Conservation (phyloP, 176 grass and related monocot genomes). For the Raddia distichophylla region DNA sequence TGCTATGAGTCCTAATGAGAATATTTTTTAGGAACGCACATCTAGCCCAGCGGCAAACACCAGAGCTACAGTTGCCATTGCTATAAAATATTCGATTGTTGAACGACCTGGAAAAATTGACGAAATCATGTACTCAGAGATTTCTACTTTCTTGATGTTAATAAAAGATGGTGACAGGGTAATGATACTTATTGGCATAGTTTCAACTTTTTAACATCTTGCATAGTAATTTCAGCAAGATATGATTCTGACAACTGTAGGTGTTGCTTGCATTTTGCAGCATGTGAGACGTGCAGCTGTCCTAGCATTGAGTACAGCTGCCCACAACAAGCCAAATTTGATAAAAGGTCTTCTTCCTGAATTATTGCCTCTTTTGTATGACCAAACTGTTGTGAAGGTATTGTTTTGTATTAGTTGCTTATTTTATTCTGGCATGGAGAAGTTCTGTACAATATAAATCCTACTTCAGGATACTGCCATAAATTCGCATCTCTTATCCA, state of each 20-base stretch:
- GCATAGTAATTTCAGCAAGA: background rate
- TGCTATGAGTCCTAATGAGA: background rate
- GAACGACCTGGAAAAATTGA: conserved; percentile 90
- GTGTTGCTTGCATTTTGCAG: conserved; percentile 46
- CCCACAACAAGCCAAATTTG: conserved; percentile 93
- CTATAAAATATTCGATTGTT: conserved; percentile 94
- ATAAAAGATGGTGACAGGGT: conserved; percentile 90
- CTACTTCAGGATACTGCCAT: background rate
- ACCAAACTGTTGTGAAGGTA: conserved; percentile 96
- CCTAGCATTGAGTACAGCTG: conserved; percentile 83
- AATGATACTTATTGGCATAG: background rate
- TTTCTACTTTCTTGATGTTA: conserved; percentile 82
- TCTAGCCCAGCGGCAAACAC: conserved; percentile 73
- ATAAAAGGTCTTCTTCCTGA: conserved; percentile 88
- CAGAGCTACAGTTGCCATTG: conserved; percentile 88
- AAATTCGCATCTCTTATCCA: background rate
- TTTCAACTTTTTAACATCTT: background rate
- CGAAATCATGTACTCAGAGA: conserved; percentile 75
- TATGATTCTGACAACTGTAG: background rate
- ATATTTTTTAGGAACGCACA: conserved; percentile 66
- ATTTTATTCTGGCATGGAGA: background rate
- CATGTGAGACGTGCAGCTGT: conserved; percentile 92
- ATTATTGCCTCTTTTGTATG: conserved; percentile 82
- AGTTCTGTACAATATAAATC: background rate
- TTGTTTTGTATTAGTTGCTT: conserved; percentile 6